These are phyloP conservation scores for Tritrichomonas foetus DNA, from an alignment of 208 protist genomes.

Conservation along the genomic window DNA sequence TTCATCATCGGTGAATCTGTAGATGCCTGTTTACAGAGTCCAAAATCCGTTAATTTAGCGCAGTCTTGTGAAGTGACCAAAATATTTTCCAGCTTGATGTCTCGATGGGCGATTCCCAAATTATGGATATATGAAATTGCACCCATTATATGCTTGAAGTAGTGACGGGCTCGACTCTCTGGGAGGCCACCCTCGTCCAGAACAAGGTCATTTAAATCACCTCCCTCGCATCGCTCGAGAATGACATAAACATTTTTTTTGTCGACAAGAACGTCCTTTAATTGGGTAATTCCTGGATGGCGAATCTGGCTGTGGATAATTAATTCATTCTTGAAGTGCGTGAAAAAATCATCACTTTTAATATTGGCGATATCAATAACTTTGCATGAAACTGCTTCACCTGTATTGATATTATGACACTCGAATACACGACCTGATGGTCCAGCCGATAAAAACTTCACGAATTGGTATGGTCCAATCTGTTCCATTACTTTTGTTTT, in stretches of 20 bases:
- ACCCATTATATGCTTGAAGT: conserved; percentile 21
- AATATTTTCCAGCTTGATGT: not conserved
- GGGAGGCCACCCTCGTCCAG: not conserved
- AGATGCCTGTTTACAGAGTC: not conserved
- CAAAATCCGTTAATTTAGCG: not conserved
- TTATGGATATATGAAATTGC: not conserved
- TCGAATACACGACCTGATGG: not conserved
- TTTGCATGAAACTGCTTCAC: conserved; percentile 9
- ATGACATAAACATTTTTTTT: conserved; percentile 30
- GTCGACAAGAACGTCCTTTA: conserved; percentile 13
- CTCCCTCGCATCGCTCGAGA: conserved; percentile 22
- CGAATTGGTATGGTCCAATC: not conserved
- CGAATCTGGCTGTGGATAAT: conserved; percentile 23
- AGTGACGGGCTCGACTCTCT: not conserved
- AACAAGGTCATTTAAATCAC: conserved; percentile 12
- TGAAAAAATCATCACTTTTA: not conserved
- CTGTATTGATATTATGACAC: not conserved
- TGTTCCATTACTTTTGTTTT: not conserved
- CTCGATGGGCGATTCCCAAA: not conserved
- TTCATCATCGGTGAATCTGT: not conserved
- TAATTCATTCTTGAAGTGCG: conserved; percentile 19
- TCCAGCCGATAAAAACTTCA: not conserved
- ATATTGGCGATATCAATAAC: not conserved
- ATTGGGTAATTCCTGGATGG: not conserved
- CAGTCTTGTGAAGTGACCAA: not conserved